Evolutionary conservation across 768 basidiomycete species (phyloP).

Genomic region (Gelatoporia subvermispora): DNA sequence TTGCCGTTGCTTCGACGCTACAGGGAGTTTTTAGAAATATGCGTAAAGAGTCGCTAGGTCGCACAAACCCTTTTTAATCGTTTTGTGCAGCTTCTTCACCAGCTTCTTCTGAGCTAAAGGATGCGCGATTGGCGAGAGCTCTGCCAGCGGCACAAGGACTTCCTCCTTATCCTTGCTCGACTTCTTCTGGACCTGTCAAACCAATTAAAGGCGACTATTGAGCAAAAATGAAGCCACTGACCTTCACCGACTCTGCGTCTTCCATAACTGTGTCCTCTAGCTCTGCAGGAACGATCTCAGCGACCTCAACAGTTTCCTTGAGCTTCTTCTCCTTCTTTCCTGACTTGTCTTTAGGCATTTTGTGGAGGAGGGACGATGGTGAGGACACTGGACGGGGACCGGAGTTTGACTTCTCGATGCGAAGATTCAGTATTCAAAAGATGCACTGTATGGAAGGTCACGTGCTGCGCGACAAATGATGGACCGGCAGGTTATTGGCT

Average conservation of each 20-base stretch:
- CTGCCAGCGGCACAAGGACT: conserved; percentile 64
- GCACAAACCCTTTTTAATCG: conserved; percentile 78
- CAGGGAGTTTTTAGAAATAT: conserved; percentile 4
- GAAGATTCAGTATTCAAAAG: conserved; percentile 2
- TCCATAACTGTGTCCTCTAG: conserved; percentile 46
- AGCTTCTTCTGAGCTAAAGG: conserved; percentile 93
- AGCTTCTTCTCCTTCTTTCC: conserved; percentile 74
- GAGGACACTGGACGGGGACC: background rate
- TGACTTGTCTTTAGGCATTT: conserved; percentile 68
- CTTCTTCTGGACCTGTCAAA: conserved; percentile 47
- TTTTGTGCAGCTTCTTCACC: conserved; percentile 90
- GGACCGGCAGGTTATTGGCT: no score
- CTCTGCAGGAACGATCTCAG: conserved; percentile 18
- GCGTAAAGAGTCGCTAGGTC: background rate
- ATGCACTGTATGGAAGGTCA: background rate
- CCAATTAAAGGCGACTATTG: conserved; percentile 1
- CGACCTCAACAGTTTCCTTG: conserved; percentile 36
- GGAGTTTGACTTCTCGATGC: background rate
- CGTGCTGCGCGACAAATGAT: background rate
- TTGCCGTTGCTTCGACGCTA: conserved; percentile 91
- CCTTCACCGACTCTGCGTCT: conserved; percentile 33
- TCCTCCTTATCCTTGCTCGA: conserved; percentile 62
- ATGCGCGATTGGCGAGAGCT: conserved; percentile 90
- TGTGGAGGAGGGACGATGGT: background rate
- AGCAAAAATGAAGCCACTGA: conserved; percentile 9